Evolutionary conservation across 768 basidiomycete species (phyloP), one percentile per base, ranked within the genome.

Genomic region (Leucosporidium creatinivorum): DNA sequence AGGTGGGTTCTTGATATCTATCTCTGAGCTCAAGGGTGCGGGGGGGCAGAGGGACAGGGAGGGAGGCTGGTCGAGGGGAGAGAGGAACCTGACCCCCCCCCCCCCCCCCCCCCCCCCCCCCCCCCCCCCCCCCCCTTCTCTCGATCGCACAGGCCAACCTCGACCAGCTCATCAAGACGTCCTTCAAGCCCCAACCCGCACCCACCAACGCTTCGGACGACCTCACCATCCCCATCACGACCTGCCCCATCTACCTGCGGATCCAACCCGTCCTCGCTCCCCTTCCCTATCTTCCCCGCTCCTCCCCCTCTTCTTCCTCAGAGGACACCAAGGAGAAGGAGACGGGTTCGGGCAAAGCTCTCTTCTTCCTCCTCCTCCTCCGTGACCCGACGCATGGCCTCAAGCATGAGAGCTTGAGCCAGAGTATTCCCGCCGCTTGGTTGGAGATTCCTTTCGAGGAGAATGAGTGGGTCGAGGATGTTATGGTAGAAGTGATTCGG

Each of bases 391-490:
- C 80, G 7, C 92, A 98, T 77, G 81, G 86, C 47, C 81, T 98
- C 61, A 81, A 82, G 9, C 87, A 87, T 75, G 86, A 86, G 9
- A 89, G 90, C 0, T 77, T 89, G 58, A 90, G 91, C 8, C 96
- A 98, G 77, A 82, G 85, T 8, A 82, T 93, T 26, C 92, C 94
- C 0, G 81, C 80, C n/a, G 80, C 83, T 59, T 99, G 96, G 96
- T 77, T 98, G 63, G 85, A 86, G 7, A 80, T 92, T 54, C 78
- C 94, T 68, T 82, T 92, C 87, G 93, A 96, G 75, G 83, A 87
- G 70, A 89, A 91, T 77, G 80, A 81, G 54, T 94, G 96, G 96
- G 93, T 98, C 18, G 96, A 99, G 78, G 93, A 99, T 75, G 78
- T 89, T 49, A 84, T 97, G 68, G 93, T 93, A 6, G 94, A 97